phyloP scores from a whole-genome alignment of 805 yeast species.

The Teunomyces funiuensis region DNA sequence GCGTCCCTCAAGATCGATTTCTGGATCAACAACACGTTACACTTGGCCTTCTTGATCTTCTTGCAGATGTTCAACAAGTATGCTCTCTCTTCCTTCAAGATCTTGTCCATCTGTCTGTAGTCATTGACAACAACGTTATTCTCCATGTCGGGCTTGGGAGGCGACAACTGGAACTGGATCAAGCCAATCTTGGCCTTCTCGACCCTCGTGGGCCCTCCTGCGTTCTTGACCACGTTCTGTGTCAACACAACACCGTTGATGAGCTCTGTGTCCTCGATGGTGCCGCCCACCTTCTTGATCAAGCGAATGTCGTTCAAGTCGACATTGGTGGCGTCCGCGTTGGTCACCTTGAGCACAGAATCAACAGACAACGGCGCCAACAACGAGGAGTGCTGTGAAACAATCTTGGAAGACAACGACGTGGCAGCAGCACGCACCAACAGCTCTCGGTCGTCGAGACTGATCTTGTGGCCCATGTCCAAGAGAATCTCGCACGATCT shows the following conservation, averaged over 20 bases:
- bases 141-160: slow-evolving; percentile 97
- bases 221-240: slow-evolving; percentile 82
- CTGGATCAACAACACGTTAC: slow-evolving; percentile 87
- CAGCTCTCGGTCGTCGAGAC: slow-evolving; percentile 77
- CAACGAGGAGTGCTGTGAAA: slow-evolving; percentile 82
- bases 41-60: slow-evolving; percentile 93
- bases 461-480: slow-evolving; percentile 81
- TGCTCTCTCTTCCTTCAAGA: slow-evolving; percentile 95
- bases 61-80: slow-evolving; percentile 92
- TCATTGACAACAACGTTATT: slow-evolving; percentile 96
- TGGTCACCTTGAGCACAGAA: slow-evolving; percentile 77
- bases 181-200: slow-evolving; percentile 92
- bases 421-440: slow-evolving; percentile 91
- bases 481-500: slow-evolving; percentile 79
- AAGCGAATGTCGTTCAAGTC: slow-evolving; percentile 87
- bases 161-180: slow-evolving; percentile 91
- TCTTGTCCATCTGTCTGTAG: slow-evolving; percentile 98
- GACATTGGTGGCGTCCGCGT: slow-evolving; percentile 60
- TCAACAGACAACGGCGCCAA: slow-evolving; percentile 95
- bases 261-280: slow-evolving; percentile 93
- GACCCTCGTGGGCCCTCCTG: slow-evolving; percentile 92
- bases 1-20: slow-evolving; percentile 94
- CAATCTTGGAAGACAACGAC: slow-evolving; percentile 91
- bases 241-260: slow-evolving; percentile 92
- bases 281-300: slow-evolving; percentile 94